These are phyloP conservation scores for Suillus subalutaceus DNA, from an alignment of 768 basidiomycete species.

Conservation along the genomic window DNA sequence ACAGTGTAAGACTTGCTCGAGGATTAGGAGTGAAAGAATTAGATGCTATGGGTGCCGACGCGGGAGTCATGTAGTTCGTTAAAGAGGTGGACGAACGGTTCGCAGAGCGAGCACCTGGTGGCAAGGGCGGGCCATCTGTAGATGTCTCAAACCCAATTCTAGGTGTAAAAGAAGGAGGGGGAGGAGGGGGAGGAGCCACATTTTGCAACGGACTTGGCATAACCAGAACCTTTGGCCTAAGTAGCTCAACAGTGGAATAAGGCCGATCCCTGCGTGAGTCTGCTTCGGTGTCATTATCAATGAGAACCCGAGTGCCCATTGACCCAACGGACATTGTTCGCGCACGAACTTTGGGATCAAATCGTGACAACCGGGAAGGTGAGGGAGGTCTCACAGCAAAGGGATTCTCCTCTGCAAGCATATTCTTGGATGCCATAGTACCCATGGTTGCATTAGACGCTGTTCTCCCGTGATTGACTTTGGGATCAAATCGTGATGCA, in stretches of 20 bases:
- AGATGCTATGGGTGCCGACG: slow-evolving; percentile 46
- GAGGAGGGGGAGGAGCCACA: slow-evolving; percentile 34
- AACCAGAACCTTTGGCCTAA: slow-evolving; percentile 89
- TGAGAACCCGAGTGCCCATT: slow-evolving; percentile 62
- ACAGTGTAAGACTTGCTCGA: slow-evolving; percentile 68
- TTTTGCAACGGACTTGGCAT: slow-evolving; percentile 90
- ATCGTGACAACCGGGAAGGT: slow-evolving; percentile 63
- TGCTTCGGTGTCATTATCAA: slow-evolving; percentile 52
- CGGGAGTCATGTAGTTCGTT: slow-evolving; percentile 30
- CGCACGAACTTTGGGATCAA: slow-evolving; percentile 79
- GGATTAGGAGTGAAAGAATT: slow-evolving; percentile 82
- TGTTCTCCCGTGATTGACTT: slow-evolving; percentile 39
- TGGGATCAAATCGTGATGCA: slow-evolving; percentile 49
- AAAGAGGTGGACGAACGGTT: slow-evolving; percentile 49
- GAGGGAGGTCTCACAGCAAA: slow-evolving; percentile 71
- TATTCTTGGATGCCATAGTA: slow-evolving; percentile 35
- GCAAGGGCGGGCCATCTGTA: slow-evolving; percentile 76
- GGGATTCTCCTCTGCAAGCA: slow-evolving; percentile 55
- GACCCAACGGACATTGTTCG: slow-evolving; percentile 69
- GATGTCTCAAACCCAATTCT: slow-evolving; percentile 66
- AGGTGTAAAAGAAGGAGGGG: slow-evolving; percentile 36
- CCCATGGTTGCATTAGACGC: slow-evolving; percentile 52
- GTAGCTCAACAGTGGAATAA: slow-evolving; percentile 75
- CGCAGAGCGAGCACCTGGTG: slow-evolving; percentile 67
- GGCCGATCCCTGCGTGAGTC: slow-evolving; percentile 51